A percentile compares a stretch with the other conserved stretches of the same genome.
Conservation (phyloP, 371 early-diverging fungal species). For the Mortierella sp. region DNA sequence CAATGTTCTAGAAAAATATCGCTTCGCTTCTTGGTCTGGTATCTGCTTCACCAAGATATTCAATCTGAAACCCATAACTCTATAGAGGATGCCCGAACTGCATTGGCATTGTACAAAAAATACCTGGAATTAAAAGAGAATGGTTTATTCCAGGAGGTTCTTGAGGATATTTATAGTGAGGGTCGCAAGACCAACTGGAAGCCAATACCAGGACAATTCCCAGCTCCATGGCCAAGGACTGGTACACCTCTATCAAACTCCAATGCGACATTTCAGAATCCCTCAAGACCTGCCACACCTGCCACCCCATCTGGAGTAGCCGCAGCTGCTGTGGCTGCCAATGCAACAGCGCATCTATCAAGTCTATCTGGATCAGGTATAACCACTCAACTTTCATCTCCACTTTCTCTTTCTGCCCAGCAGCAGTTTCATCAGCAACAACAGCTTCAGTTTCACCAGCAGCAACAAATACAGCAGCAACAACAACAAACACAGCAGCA, state of each 20-base stretch:
- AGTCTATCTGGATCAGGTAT: neutral
- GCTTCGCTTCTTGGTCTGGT: constrained; percentile 93
- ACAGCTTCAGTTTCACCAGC: constrained; percentile 4
- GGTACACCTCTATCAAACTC: constrained; percentile 19
- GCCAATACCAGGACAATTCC: constrained; percentile 57
- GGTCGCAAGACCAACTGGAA: constrained; percentile 79
- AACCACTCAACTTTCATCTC: neutral
- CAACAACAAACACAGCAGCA: constrained; percentile 28
- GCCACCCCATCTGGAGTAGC: constrained; percentile 8
- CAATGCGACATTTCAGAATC: constrained; percentile 28
- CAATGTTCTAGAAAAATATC: constrained; percentile 76
- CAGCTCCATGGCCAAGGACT: constrained; percentile 47
- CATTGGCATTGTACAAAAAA: constrained; percentile 85
- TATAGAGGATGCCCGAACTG: constrained; percentile 93
- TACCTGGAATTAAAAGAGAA: constrained; percentile 74
- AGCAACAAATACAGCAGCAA: constrained; percentile 27
- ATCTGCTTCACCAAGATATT: constrained; percentile 84
- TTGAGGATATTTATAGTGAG: constrained; percentile 88
- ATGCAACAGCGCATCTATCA: neutral
- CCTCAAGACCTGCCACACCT: constrained; percentile 41
- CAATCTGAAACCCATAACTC: constrained; percentile 92
- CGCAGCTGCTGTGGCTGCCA: neutral
- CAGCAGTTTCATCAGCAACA: constrained; percentile 24
- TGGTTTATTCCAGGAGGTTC: constrained; percentile 76
- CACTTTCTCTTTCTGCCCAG: constrained; percentile 8